Percentiles rank a stretch among this genome's conserved stretches.
phyloP scores from a whole-genome alignment of 495 filamentous ascomycete species.

The Coniosporium apollinis region DNA sequence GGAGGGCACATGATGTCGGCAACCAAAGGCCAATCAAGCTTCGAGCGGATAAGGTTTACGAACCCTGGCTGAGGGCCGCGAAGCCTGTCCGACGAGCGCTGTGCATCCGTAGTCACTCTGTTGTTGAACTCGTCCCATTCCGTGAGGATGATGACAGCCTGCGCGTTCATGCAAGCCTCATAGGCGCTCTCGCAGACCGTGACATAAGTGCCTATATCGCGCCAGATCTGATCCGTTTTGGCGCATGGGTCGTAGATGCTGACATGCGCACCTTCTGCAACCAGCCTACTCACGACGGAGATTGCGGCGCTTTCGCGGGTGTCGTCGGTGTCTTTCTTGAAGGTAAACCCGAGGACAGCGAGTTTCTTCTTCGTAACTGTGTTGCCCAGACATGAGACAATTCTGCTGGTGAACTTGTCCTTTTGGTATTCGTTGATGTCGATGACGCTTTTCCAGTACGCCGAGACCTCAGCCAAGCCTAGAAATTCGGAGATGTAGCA shows the following conservation, averaged over 20 bases:
- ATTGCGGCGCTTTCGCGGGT: constrained; percentile 57
- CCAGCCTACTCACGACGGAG: constrained; percentile 45
- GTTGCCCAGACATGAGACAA: constrained; percentile 50
- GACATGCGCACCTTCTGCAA: constrained; percentile 46
- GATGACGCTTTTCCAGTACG: constrained; percentile 60
- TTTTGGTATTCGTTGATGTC: constrained; percentile 67
- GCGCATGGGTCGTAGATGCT: constrained; percentile 63
- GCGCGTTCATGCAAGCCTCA: constrained; percentile 30
- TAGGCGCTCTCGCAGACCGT: constrained; percentile 24
- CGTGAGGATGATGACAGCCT: constrained; percentile 43
- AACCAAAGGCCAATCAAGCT: constrained; percentile 40
- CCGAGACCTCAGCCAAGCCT: constrained; percentile 52
- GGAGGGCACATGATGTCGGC: constrained; percentile 44
- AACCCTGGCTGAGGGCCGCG: too few species aligned
- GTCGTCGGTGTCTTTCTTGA: constrained; percentile 70
- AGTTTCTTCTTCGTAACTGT: constrained; percentile 57
- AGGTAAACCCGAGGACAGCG: constrained; percentile 59
- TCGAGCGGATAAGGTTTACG: too few species aligned
- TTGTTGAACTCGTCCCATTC: constrained; percentile 48
- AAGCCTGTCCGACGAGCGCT: too few species aligned
- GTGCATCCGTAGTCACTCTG: constrained; percentile 12
- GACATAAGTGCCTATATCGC: constrained; percentile 22
- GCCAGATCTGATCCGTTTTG: constrained; percentile 28
- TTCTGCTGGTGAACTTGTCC: constrained; percentile 43
- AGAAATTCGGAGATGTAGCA: constrained; percentile 57